A percentile compares a stretch with the other conserved stretches of the same genome.
phyloP scores from a whole-genome alignment of 495 filamentous ascomycete species.

The Apodospora peruviana region DNA sequence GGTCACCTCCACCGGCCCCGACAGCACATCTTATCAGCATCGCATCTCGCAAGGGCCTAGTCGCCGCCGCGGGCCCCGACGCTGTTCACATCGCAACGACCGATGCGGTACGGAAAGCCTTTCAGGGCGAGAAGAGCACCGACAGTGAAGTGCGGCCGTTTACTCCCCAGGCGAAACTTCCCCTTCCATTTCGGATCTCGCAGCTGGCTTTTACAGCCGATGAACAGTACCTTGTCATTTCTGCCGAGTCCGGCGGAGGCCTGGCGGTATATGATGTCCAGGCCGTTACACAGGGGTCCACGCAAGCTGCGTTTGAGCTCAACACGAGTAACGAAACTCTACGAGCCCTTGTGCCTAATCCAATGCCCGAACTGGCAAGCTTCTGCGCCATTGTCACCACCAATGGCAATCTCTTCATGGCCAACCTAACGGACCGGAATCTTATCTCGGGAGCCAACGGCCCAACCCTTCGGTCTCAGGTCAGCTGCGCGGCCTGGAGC shows the following conservation, averaged over 20 bases:
- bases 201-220: slow-evolving; percentile 86
- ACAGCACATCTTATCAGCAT: slow-evolving; percentile 82
- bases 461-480: slow-evolving; percentile 61
- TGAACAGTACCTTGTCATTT: slow-evolving; percentile 76
- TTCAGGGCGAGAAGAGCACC: slow-evolving; percentile 50
- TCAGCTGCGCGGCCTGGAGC: slow-evolving; percentile 89
- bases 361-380: slow-evolving; percentile 55
- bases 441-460: slow-evolving; percentile 57
- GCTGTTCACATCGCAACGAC: slow-evolving; percentile 69
- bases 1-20: slow-evolving; percentile 71
- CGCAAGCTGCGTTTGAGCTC: slow-evolving; percentile 64
- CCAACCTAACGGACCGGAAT: slow-evolving; percentile 65
- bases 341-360: slow-evolving; percentile 76
- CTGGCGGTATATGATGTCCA: slow-evolving; percentile 76
- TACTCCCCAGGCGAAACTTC: slow-evolving; percentile 64
- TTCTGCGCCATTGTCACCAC: slow-evolving; percentile 73
- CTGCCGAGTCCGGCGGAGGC: slow-evolving; percentile 75
- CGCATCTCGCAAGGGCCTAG: slow-evolving; percentile 70
- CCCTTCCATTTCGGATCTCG: slow-evolving; percentile 68
- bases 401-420: slow-evolving; percentile 75
- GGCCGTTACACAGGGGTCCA: slow-evolving; percentile 56
- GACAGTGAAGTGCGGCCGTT: slow-evolving; percentile 66
- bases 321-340: slow-evolving; percentile 68
- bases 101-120: slow-evolving; percentile 71
- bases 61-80: slow-evolving; percentile 84